A percentile compares a stretch with the other conserved stretches of the same genome.
Conservation (phyloP, 2,329 filamentous ascomycete species). For the Cryoendolithus antarcticus region DNA sequence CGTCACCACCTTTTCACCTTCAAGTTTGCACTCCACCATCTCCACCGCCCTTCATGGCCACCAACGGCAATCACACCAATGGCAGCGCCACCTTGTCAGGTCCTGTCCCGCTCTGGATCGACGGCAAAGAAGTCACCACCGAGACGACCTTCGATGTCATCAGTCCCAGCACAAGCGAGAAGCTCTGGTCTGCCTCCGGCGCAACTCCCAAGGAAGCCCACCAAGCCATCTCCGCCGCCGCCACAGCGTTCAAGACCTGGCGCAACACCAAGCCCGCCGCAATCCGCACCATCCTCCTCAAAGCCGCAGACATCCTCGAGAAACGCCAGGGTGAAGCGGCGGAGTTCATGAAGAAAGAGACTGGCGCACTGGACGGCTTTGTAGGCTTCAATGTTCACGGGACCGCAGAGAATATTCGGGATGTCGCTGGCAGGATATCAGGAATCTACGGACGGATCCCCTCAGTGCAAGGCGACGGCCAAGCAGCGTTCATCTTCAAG, state of each 20-base stretch:
- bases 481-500: constrained; percentile 53
- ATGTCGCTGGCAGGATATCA: constrained; percentile 39
- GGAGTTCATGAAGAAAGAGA: constrained; percentile 48
- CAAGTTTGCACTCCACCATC: background rate
- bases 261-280: constrained; percentile 45
- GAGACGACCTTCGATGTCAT: constrained; percentile 42
- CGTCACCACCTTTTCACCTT: background rate
- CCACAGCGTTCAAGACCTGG: constrained; percentile 60
- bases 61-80: constrained; percentile 3
- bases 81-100: constrained; percentile 1
- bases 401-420: constrained; percentile 35
- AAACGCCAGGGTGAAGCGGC: constrained; percentile 47
- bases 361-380: constrained; percentile 34
- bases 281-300: constrained; percentile 58
- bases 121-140: constrained; percentile 36
- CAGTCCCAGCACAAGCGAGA: constrained; percentile 42
- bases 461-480: constrained; percentile 35
- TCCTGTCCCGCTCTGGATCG: constrained; percentile 34
- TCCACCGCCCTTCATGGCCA: constrained; percentile 4
- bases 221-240: constrained; percentile 47
- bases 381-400: constrained; percentile 29
- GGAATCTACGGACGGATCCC: constrained; percentile 39
- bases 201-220: constrained; percentile 44
- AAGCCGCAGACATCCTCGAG: constrained; percentile 53
- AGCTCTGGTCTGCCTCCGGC: constrained; percentile 43